These are phyloP conservation scores for Penicillium sumatraense DNA, from an alignment of 2,329 filamentous ascomycete genomes.

Conservation along the genomic window DNA sequence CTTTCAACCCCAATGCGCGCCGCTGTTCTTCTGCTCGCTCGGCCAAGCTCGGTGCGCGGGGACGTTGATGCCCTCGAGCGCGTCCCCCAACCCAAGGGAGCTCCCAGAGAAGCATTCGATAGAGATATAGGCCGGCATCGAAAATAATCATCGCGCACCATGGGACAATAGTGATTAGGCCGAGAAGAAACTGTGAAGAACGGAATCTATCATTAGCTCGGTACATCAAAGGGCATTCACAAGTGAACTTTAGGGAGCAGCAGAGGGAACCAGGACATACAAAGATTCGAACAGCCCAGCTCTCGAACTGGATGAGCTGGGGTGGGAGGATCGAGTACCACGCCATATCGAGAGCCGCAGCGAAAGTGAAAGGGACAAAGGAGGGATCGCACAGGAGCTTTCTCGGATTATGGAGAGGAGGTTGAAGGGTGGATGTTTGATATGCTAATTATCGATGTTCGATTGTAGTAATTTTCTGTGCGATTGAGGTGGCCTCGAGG, in stretches of 20 bases:
- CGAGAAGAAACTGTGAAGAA: conserved; percentile 61
- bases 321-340: conserved; percentile 69
- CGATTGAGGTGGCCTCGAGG: neutral
- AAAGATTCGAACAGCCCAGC: conserved; percentile 66
- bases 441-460: neutral
- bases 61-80: conserved; percentile 53
- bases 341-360: conserved; percentile 53
- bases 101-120: conserved; percentile 61
- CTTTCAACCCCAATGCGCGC: conserved; percentile 34
- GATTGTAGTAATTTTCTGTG: neutral
- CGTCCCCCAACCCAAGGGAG: conserved; percentile 59
- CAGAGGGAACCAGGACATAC: conserved; percentile 48
- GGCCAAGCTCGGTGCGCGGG: conserved; percentile 65
- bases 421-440: neutral
- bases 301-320: conserved; percentile 61
- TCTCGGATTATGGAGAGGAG: neutral
- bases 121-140: conserved; percentile 66
- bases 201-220: neutral
- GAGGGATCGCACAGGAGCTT: neutral
- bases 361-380: neutral
- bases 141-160: conserved; percentile 67
- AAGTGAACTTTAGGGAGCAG: too few species aligned
- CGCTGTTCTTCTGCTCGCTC: conserved; percentile 58
- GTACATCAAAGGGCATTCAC: neutral
- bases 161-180: conserved; percentile 63